Conservation (phyloP, 2,329 filamentous ascomycete species). For the Colletotrichum horii region DNA sequence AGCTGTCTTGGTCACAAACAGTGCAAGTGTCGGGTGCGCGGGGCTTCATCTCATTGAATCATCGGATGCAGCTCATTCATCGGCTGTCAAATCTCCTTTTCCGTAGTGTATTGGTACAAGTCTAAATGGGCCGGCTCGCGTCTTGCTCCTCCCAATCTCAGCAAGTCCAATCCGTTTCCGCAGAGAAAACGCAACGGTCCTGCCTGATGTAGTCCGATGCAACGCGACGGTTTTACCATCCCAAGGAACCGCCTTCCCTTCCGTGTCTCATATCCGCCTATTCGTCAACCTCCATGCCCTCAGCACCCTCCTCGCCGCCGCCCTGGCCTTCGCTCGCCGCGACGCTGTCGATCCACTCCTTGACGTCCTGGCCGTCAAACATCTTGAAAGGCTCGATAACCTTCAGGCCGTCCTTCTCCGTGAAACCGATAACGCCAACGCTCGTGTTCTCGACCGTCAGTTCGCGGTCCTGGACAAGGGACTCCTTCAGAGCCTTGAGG, state of each 20-base stretch:
- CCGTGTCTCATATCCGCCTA: not conserved
- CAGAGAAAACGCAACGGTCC: not conserved
- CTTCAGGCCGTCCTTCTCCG: slow-evolving; percentile 51
- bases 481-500: slow-evolving; percentile 91
- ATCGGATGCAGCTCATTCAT: slow-evolving; percentile 11
- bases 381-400: slow-evolving; percentile 83
- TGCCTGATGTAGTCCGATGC: not conserved
- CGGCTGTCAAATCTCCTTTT: slow-evolving; percentile 12
- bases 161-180: not conserved
- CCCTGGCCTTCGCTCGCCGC: slow-evolving; percentile 54
- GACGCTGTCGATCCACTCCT: slow-evolving; percentile 81
- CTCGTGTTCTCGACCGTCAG: slow-evolving; percentile 97
- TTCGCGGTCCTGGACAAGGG: slow-evolving; percentile 95
- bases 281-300: slow-evolving; percentile 39
- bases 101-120: slow-evolving; percentile 19
- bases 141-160: not conserved
- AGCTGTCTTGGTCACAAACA: not conserved
- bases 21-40: not conserved
- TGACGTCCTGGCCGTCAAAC: slow-evolving; percentile 87
- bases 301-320: slow-evolving; percentile 44
- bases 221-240: not conserved
- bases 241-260: not conserved
- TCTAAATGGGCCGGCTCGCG: slow-evolving; percentile 12
- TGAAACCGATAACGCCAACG: slow-evolving; percentile 79
- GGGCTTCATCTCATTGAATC: not conserved